Evolutionary conservation across 805 yeast genomes (phyloP).

Genomic region (Metschnikowia similis): DNA sequence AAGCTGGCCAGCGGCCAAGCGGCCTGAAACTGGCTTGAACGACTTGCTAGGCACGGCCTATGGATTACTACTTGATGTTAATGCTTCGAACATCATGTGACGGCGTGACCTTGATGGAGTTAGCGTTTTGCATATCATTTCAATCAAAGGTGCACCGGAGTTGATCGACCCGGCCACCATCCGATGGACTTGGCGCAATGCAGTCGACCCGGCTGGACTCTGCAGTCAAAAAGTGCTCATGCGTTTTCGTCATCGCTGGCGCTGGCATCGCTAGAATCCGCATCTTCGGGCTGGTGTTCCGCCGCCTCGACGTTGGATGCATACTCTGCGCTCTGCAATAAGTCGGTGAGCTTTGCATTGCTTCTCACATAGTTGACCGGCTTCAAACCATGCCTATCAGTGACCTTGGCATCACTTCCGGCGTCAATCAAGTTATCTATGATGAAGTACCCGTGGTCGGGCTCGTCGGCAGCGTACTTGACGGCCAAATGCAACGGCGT

Average conservation of each 20-base stretch:
- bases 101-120: too few relatives aligned
- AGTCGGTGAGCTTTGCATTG: constrained; percentile 52
- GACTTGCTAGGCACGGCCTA: too few relatives aligned
- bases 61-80: too few relatives aligned
- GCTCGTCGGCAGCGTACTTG: constrained; percentile 68
- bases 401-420: constrained; percentile 71
- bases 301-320: constrained; percentile 40
- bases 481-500: constrained; percentile 90
- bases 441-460: constrained; percentile 77
- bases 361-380: constrained; percentile 70
- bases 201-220: too few relatives aligned
- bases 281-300: constrained; percentile 33
- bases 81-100: too few relatives aligned
- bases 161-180: too few relatives aligned
- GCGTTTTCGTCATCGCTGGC: constrained; percentile 20
- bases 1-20: too few relatives aligned
- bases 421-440: constrained; percentile 83
- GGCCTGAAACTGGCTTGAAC: too few relatives aligned
- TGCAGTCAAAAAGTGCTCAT: neutral
- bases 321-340: constrained; percentile 79
- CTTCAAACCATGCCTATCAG: constrained; percentile 51
- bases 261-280: constrained; percentile 30
- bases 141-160: too few relatives aligned
- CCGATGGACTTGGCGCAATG: too few relatives aligned
- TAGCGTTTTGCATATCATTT: too few relatives aligned